phyloP scores from a whole-genome alignment of 2,329 filamentous ascomycete species.

The Venturia effusa region DNA sequence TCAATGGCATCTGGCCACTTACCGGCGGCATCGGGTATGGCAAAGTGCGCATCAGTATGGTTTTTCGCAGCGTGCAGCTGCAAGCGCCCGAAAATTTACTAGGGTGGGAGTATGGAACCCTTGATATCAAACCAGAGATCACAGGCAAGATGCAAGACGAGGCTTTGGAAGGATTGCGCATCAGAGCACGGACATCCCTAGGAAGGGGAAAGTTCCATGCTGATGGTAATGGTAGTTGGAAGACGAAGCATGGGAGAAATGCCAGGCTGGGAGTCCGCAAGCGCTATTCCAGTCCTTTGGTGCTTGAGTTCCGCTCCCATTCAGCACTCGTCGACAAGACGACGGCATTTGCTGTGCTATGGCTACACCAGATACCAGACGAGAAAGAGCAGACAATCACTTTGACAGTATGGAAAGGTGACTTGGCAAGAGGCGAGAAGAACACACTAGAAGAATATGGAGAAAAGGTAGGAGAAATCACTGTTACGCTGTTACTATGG shows the following conservation, averaged over 20 bases:
- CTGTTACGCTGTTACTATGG: conserved; percentile 49
- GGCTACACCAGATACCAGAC: conserved; percentile 59
- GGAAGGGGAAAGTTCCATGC: conserved; percentile 48
- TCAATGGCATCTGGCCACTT: conserved; percentile 56
- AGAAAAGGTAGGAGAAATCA: conserved; percentile 47
- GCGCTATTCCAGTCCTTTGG: conserved; percentile 46
- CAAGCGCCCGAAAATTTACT: conserved; percentile 47
- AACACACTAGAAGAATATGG: conserved; percentile 42
- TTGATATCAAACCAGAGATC: conserved; percentile 49
- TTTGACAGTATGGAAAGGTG: conserved; percentile 56
- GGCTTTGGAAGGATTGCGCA: conserved; percentile 36
- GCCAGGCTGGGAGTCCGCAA: conserved; percentile 48
- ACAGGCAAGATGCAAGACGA: conserved; percentile 18
- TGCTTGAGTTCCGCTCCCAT: conserved; percentile 50
- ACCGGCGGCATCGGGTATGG: conserved; percentile 65
- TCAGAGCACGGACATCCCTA: conserved; percentile 51
- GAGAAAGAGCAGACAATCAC: conserved; percentile 51
- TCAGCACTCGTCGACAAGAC: conserved; percentile 43
- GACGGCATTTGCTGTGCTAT: conserved; percentile 52
- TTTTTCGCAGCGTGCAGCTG: conserved; percentile 59
- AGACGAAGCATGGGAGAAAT: conserved; percentile 33
- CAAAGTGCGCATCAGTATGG: conserved; percentile 56
- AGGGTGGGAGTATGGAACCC: conserved; percentile 63
- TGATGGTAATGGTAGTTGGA: conserved; percentile 34
- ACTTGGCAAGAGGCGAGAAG: conserved; percentile 44